Evolutionary conservation across 1,284 basidiomycete species (phyloP), one percentile per base, ranked within the genome.

Genomic region (Ustilago cynodontis): DNA sequence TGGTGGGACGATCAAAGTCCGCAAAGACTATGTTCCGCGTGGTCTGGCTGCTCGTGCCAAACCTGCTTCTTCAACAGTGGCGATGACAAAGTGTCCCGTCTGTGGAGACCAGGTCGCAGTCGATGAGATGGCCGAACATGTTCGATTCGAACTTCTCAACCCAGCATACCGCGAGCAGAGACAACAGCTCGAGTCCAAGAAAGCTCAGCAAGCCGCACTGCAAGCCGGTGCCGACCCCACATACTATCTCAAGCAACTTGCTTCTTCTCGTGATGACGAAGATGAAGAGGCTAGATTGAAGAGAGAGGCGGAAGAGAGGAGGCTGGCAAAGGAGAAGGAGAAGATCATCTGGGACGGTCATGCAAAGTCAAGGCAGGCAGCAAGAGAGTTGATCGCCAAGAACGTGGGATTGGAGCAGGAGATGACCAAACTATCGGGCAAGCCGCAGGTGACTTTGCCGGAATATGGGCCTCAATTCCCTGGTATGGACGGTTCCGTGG

Each of bases 131-230:
- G 91, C 95, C 78, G 95, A 99, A 86, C 97, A 99, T 87, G 96
- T 98, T 90, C 93, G 97, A 83, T 98, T 99, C 86, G 97, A 99
- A 86, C 88, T 98, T 56, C 90, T 99, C 81, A 95, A 99, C 87
- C 97, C 97, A 45, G 91, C 92, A 84, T 85, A 78, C 60, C 79
- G 83, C 62, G 81, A 85, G 60, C 82, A 86, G 66, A 73, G 83
- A 16, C 63, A 70, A 35, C 77, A 83, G 49, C 66, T 86, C 14
- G 84, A 86, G 57, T 64, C 75, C 24, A 79, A 80, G 50, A 77
- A 79, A 53, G 82, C 84, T 13, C 81, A 85, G 59, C 84, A 86
- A 49, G 76, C 79, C 10, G 67, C 77, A 11, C 66, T 86, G 0
- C 78, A 77, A 10, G 71, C 78, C 13, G 84, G 84, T 22, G 84